Evolutionary conservation across 768 basidiomycete genomes (phyloP).

Genomic region (Neoboletus subvelutipes): DNA sequence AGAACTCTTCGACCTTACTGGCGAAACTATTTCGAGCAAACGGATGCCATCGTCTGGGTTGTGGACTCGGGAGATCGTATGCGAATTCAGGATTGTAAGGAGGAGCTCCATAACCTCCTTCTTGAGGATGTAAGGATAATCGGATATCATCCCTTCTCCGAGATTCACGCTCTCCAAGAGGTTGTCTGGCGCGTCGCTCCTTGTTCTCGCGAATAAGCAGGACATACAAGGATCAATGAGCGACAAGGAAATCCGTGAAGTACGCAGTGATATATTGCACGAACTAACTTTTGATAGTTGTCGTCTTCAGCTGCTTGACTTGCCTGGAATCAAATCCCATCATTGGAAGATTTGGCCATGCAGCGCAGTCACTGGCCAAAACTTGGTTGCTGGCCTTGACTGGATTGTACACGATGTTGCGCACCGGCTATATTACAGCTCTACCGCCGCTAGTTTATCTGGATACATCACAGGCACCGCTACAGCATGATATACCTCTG

Average conservation of each 20-base stretch:
- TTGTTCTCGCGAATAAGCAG: constrained; percentile 98
- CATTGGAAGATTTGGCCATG: constrained; percentile 89
- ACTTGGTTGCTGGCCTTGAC: constrained; percentile 81
- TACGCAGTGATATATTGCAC: constrained; percentile 38
- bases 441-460: constrained; percentile 26
- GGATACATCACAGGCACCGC: not conserved
- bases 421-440: constrained; percentile 80
- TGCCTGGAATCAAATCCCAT: constrained; percentile 81
- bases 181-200: constrained; percentile 90
- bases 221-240: constrained; percentile 89
- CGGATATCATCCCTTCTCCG: constrained; percentile 5
- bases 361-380: constrained; percentile 87
- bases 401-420: constrained; percentile 93
- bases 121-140: constrained; percentile 79
- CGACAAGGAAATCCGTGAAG: constrained; percentile 78
- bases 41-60: constrained; percentile 98
- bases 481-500: not conserved
- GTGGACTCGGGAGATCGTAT: constrained; percentile 93
- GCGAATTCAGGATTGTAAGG: constrained; percentile 86
- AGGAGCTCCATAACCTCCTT: constrained; percentile 82
- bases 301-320: constrained; percentile 65
- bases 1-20: constrained; percentile 95
- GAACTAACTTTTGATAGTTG: constrained; percentile 9
- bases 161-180: constrained; percentile 51
- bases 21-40: constrained; percentile 99